Evolutionary conservation across 202 grass and related monocot species (phyloP), one percentile per base, ranked within the genome.

Genomic region (Schoenoplectus tabernaemontani): DNA sequence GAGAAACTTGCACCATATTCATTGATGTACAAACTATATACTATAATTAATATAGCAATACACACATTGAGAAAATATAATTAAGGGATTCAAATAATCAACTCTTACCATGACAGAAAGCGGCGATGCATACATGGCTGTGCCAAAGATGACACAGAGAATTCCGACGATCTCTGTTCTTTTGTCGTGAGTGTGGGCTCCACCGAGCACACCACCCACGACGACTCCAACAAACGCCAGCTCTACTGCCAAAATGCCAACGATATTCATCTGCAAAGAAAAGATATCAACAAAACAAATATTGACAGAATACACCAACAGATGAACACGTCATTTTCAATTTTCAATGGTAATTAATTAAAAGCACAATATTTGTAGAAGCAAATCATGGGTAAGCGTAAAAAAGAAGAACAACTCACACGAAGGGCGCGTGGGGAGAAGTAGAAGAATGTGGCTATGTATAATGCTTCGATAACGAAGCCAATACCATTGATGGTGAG

Each of bases 401-500:
- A 19, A n/a, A 56, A 51, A 53, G 26, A 88, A 78, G 2, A 44
- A 24, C 4, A 16, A 22, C 51, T 10, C 60, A 96, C 93, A 17
- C 93, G 88, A 43, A 77, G 78, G 20, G 33, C 10, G 3, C 23
- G 68, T 7, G 54, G 3, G 9, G 88, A 11, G 50, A 82, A 96
- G 46, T 57, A 2, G 56, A 96, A 81, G 77, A 84, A 96, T 44
- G 85, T 79, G 74, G 47, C 9, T 48, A 96, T 77, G 84, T 96
- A 96, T 17, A 38, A 1, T 15, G 33, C 74, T 76, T 96, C 93
- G 9, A 96, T 57, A 54, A 84, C 43, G 30, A 96, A 58, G 5
- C 93, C 93, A 23, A 86, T 47, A 58, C 87, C 87, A 33, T 96
- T 96, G 53, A 96, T 96, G 53, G 93, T 92, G 87, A 85, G 78